A percentile compares a stretch with the other conserved stretches of the same genome.
These are phyloP conservation scores for Bertia moriformis DNA, from an alignment of 2,329 filamentous ascomycete species.

Conservation along the genomic window DNA sequence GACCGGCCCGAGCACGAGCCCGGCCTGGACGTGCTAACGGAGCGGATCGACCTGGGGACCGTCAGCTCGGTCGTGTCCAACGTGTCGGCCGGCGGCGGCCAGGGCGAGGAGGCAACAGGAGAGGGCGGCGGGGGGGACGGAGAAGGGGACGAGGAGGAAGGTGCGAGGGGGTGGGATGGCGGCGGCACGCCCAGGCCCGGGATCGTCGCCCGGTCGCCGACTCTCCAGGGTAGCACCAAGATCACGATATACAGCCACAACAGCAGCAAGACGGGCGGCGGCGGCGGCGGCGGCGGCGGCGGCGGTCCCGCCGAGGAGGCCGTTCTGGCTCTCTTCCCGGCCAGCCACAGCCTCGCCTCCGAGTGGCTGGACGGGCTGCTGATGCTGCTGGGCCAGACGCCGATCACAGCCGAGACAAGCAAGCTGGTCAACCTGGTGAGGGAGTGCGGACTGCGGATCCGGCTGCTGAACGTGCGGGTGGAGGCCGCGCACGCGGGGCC, in stretches of 20 bases:
- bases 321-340: conserved; percentile 70
- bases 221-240: conserved; percentile 51
- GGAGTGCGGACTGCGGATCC: conserved; percentile 84
- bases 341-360: conserved; percentile 68
- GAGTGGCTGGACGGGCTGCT: conserved; percentile 94
- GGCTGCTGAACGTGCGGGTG: conserved; percentile 78
- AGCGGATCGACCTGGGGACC: conserved; percentile 74
- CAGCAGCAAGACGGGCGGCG: conserved; percentile 21
- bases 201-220: conserved; percentile 6
- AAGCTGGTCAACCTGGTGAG: conserved; percentile 74
- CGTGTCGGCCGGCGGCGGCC: conserved; percentile 59
- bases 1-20: conserved; percentile 50
- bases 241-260: conserved; percentile 77
- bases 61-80: conserved; percentile 93
- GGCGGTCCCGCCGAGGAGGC: conserved; percentile 46
- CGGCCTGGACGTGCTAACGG: conserved; percentile 54
- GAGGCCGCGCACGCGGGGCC: conserved; percentile 60
- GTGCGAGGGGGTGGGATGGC: conserved; percentile 17
- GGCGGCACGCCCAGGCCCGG: conserved; percentile 1
- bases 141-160: conserved; percentile 26
- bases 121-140: conserved; percentile 24
- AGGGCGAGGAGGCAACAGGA: conserved; percentile 24
- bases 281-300: conserved; percentile 15
- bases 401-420: conserved; percentile 91
- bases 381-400: conserved; percentile 87